A percentile compares a stretch with the other conserved stretches of the same genome.
These are phyloP conservation scores for Blakeslea trispora DNA, from an alignment of 371 early-diverging fungal species.

Conservation along the genomic window DNA sequence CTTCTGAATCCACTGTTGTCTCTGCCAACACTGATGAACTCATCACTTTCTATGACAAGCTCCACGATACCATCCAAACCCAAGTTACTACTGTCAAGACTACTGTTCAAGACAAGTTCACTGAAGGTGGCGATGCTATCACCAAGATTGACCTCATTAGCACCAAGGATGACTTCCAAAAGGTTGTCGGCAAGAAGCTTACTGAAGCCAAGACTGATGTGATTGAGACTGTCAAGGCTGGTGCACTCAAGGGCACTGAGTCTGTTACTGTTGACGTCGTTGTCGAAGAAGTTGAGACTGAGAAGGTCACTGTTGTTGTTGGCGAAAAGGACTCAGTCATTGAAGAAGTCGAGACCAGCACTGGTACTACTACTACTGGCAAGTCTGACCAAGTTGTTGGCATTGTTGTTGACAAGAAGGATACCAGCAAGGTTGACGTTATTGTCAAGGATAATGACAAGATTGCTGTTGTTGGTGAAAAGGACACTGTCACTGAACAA, in stretches of 20 bases:
- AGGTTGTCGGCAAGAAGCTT: background rate
- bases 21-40: background rate
- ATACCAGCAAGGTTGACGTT: no score
- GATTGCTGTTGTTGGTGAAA: slow-evolving; percentile 6
- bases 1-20: background rate
- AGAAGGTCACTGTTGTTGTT: background rate
- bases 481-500: slow-evolving; percentile 13
- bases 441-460: no score
- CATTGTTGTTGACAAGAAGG: no score
- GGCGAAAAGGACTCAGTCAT: background rate
- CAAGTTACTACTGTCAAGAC: slow-evolving; percentile 4
- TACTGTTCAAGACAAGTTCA: slow-evolving; percentile 2
- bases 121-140: background rate
- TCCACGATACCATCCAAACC: slow-evolving; percentile 1
- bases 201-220: background rate
- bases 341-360: no score
- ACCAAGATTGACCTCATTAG: background rate
- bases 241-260: background rate
- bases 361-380: no score
- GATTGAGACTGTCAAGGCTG: background rate
- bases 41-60: slow-evolving; percentile 1
- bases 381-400: background rate
- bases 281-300: background rate
- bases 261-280: slow-evolving; percentile 4
- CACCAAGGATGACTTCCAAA: background rate